Evolutionary conservation across 148 eudicot species (phyloP), one percentile per base, ranked within the genome.

Genomic region (Fagopyrum homotropicum): DNA sequence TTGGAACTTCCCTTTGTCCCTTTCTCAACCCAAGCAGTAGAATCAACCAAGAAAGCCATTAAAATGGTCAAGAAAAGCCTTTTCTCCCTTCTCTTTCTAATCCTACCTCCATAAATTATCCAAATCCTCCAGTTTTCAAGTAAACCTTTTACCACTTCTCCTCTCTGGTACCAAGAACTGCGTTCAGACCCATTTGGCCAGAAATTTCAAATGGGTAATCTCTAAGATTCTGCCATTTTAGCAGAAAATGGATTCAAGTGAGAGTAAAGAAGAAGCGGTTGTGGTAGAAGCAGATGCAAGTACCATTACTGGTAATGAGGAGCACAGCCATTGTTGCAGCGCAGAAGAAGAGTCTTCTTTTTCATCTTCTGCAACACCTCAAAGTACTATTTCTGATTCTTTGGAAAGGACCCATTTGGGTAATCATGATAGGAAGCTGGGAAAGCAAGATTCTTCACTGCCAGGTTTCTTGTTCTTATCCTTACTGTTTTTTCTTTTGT

Each of bases 221-320:
- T 22, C 2, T n/a, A 3, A n/a, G 22, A 7, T 6, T 7, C 26
- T 19, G 35, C 9, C 10, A 6, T 57, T 69, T 22, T 79, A 69
- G 83, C 59, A 15, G 59, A 45, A 75, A 74, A 80, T 82, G 85
- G 83, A 85, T 71, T 48, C 69, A 56, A 77, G 78, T 61, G 83
- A 80, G 70, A 78, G 78, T 78, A 71, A 77, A 14, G 15, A 76
- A 71, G 14, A 85, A 43, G 51, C 29, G 48, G 48, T 11, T 57
- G 84, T 59, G 78, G 83, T 75, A 83, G 86, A 49, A 86, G 89
- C 66, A 84, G 83, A 77, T 90, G 86, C 85, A 74, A 81, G 85
- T 76, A 81, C 81, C 84, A 85, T 80, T 71, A 82, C 75, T 30
- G 61, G 30, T 45, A 81, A 86, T 75, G 85, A 77, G 72, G 85